Base-by-base conservation (phyloP, 257 asterid genomes). In the Echites panduratus region DNA sequence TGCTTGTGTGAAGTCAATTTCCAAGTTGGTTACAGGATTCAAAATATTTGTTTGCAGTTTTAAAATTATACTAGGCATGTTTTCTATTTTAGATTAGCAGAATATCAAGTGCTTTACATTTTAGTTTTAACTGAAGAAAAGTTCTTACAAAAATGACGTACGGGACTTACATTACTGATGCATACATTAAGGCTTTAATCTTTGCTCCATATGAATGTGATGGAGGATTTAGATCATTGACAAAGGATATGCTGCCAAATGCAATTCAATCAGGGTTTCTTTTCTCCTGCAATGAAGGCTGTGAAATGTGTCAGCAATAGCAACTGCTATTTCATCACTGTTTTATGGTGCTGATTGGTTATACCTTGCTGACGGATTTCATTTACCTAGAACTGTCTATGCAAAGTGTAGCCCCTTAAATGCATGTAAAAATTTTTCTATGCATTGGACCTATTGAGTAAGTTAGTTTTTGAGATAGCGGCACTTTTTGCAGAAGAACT, bases 401-500 rank as follows among this genome's bases (percentile, higher is more conserved):
- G 64, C 6, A 35, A 4, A 32, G 35, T 57, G 35, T 27, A 16
- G 38, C 38, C 35, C 32, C 16, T 57, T 57, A 11, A 4, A 5
- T 59, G 8, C 19, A 11, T 26, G 19, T 20, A 7, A 24, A 22
- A 24, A 0, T 10, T 45, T 19, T 59, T 22, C 26, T 59, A 11
- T 59, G 35, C 7, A 9, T 59, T 32, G 27, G 20, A 32, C 16
- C 66, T 59, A 8, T 27, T 63, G 5, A 48, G 57, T 69, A 44
- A 29, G 29, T 72, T 63, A 9, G 44, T 71, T 4, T 71, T 75
- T 70, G 52, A 66, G 71, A 41, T 68, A 14, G n/a, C 10, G 0
- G 16, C 24, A 26, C 32, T 43, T 73, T 44, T 35, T 75, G 82
- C 89, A 86, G 96, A 82, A 84, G 83, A 82, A 62, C 82, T 82